A percentile compares a stretch with the other conserved stretches of the same genome.
These are phyloP conservation scores for Trichomonascaceae sp. DNA, from an alignment of 1,139 yeast genomes.

Conservation along the genomic window DNA sequence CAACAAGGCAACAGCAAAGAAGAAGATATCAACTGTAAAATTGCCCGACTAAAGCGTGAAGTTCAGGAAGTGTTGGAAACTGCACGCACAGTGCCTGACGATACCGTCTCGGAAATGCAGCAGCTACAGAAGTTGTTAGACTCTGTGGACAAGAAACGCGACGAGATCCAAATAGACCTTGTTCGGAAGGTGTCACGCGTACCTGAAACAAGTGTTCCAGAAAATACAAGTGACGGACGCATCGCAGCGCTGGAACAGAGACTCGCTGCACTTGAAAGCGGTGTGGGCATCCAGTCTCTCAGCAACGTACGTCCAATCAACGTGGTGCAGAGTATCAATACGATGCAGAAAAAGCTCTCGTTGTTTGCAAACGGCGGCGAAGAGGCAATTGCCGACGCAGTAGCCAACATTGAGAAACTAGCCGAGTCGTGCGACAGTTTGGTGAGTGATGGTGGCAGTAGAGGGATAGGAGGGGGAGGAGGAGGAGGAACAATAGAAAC, in stretches of 20 bases:
- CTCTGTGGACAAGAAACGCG: too few species aligned
- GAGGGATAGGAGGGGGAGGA: too few species aligned
- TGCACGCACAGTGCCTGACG: too few species aligned
- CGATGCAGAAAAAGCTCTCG: constrained; percentile 8
- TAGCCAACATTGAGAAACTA: constrained; percentile 8
- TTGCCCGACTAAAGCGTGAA: constrained; percentile 35
- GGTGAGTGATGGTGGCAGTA: too few species aligned
- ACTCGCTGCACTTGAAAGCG: constrained; percentile 8
- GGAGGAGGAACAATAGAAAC: constrained; percentile 4
- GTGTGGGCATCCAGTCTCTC: constrained; percentile 4
- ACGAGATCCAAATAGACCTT: too few species aligned
- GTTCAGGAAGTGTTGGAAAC: constrained; percentile 28
- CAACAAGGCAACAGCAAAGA: constrained; percentile 5
- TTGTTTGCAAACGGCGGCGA: constrained; percentile 10
- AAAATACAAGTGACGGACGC: too few species aligned
- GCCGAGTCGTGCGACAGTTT: constrained; percentile 5
- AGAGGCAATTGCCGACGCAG: constrained; percentile 7
- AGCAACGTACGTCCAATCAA: constrained; percentile 3
- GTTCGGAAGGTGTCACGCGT: too few species aligned
- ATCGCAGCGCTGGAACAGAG: constrained; percentile 11
- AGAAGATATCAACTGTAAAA: constrained; percentile 26
- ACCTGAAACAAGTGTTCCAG: too few species aligned
- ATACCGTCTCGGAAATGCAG: too few species aligned
- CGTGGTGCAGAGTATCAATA: constrained; percentile 5
- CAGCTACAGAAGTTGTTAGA: too few species aligned